phyloP scores from a whole-genome alignment of 1,284 basidiomycete species.

The Ceratobasidium sp. region DNA sequence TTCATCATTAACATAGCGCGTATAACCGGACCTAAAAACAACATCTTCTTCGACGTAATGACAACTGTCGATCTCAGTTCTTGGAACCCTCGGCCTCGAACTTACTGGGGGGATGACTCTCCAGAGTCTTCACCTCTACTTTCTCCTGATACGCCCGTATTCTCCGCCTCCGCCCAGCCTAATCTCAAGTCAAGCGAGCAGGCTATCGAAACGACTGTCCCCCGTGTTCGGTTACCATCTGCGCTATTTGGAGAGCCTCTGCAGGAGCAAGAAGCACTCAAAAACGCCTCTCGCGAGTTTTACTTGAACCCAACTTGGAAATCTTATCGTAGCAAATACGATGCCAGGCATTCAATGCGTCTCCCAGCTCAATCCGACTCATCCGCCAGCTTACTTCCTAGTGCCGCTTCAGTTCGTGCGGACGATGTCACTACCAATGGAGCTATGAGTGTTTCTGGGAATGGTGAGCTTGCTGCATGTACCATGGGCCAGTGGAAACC shows the following conservation, averaged over 20 bases:
- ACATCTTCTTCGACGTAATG: not conserved
- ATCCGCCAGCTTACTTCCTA: not conserved
- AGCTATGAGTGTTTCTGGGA: not conserved
- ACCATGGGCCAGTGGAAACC: slow-evolving; percentile 11
- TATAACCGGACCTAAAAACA: no score
- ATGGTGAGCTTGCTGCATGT: not conserved
- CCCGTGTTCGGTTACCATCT: not conserved
- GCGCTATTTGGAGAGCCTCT: not conserved
- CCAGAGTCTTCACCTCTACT: slow-evolving; percentile 9
- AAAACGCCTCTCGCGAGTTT: not conserved
- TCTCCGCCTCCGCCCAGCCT: not conserved
- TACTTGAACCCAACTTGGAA: not conserved
- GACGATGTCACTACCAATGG: not conserved
- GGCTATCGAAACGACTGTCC: not conserved
- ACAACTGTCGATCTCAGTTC: not conserved
- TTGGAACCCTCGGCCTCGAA: not conserved
- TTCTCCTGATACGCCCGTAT: not conserved
- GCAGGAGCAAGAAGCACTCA: not conserved
- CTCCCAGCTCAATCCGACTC: not conserved
- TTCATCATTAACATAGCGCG: no score
- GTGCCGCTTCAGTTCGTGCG: not conserved
- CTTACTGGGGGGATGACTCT: not conserved
- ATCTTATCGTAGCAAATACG: not conserved
- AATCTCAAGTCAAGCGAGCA: not conserved
- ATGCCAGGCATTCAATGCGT: not conserved